Evolutionary conservation across 768 basidiomycete species (phyloP).

Genomic region (Coprinellus micaceus): DNA sequence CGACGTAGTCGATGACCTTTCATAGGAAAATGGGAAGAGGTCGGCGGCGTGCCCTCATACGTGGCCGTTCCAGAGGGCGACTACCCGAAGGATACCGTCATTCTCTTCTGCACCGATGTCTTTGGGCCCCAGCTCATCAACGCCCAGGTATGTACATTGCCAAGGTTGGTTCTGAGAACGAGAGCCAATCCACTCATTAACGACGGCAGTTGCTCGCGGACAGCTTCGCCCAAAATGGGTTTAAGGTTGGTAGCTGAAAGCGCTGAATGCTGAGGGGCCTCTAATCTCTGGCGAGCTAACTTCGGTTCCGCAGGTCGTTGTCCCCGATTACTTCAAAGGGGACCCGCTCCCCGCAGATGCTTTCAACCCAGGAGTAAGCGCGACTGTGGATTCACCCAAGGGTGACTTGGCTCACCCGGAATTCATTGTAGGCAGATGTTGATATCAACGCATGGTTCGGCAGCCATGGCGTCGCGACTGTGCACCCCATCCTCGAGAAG

Average conservation of each 20-base stretch:
- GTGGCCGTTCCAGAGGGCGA: constrained; percentile 48
- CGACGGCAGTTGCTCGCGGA: constrained; percentile 37
- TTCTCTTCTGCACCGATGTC: constrained; percentile 52
- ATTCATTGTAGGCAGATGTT: not conserved
- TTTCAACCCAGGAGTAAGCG: constrained; percentile 28
- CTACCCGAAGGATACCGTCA: constrained; percentile 52
- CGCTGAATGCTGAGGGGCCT: too few species aligned
- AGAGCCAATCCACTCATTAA: not conserved
- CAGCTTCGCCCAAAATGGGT: constrained; percentile 44
- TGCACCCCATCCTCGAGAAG: constrained; percentile 48
- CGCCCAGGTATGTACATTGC: constrained; percentile 28
- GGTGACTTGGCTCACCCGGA: not conserved
- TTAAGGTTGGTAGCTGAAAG: constrained; percentile 28
- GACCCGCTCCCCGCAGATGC: constrained; percentile 38
- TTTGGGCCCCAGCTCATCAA: constrained; percentile 51
- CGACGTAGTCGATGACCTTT: not conserved
- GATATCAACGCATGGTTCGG: constrained; percentile 35
- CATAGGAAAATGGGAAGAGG: constrained; percentile 43
- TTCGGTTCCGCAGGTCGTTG: not conserved
- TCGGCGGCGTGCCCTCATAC: constrained; percentile 49
- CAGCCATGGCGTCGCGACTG: constrained; percentile 38
- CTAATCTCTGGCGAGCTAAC: too few species aligned
- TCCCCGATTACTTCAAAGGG: constrained; percentile 24
- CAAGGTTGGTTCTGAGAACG: not conserved
- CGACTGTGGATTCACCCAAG: constrained; percentile 22